Evolutionary conservation across 495 filamentous ascomycete species (phyloP).

Genomic region (Daldinia grandis): DNA sequence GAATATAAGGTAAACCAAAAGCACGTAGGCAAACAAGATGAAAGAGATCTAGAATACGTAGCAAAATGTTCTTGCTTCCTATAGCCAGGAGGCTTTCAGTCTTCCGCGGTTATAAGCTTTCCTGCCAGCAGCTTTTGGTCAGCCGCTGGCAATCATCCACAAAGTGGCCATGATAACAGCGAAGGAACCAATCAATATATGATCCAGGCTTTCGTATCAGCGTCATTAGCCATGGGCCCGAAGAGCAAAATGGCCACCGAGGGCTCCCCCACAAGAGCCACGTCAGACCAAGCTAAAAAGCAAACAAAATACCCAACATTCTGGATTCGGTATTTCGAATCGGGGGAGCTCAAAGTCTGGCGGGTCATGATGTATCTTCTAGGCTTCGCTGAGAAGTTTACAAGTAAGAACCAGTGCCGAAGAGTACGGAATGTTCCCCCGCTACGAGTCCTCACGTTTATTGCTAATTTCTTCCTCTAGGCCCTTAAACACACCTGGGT

Average conservation of each 20-base stretch:
- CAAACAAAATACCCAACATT: background rate
- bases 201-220: background rate
- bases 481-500: conserved; percentile 44
- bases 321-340: conserved; percentile 47
- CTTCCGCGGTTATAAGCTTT: background rate
- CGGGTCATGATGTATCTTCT: conserved; percentile 50
- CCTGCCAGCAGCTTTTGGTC: background rate
- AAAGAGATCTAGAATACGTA: conserved; percentile 8
- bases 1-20: conserved; percentile 1
- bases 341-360: conserved; percentile 46
- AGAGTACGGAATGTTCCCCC: conserved; percentile 36
- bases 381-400: conserved; percentile 38
- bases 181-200: background rate
- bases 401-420: conserved; percentile 49
- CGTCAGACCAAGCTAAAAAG: background rate
- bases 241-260: background rate
- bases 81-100: background rate
- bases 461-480: conserved; percentile 27
- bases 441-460: background rate
- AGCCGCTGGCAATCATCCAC: background rate
- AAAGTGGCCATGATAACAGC: background rate
- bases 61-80: background rate
- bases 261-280: background rate
- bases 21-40: background rate
- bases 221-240: background rate